phyloP scores from a whole-genome alignment of 2,329 filamentous ascomycete genomes.

The Alternaria gaisen region DNA sequence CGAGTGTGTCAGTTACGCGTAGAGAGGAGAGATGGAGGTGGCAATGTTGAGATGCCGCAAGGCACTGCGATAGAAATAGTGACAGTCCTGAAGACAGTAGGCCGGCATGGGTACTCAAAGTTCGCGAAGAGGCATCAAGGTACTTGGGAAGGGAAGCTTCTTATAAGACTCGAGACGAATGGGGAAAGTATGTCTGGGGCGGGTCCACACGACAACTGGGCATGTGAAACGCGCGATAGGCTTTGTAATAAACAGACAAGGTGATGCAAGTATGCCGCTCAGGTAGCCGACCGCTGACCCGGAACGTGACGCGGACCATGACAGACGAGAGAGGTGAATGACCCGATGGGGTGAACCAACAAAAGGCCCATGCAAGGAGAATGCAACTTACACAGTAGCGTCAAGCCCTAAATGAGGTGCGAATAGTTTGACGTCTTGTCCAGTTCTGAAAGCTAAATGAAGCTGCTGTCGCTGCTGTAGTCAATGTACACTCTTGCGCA shows the following conservation, averaged over 20 bases:
- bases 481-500: conserved; percentile 32
- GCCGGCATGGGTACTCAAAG: conserved; percentile 69
- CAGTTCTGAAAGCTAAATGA: conserved; percentile 12
- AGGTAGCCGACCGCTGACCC: conserved; percentile 42
- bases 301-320: conserved; percentile 43
- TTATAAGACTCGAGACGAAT: conserved; percentile 49
- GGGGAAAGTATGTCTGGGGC: conserved; percentile 37
- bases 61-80: conserved; percentile 92
- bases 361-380: conserved; percentile 29
- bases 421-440: conserved; percentile 15
- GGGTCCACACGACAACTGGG: conserved; percentile 28
- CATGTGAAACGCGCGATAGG: conserved; percentile 48
- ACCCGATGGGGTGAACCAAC: conserved; percentile 31
- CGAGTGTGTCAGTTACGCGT: conserved; percentile 68
- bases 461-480: conserved; percentile 36
- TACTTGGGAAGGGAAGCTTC: conserved; percentile 26
- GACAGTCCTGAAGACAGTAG: conserved; percentile 85
- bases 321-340: conserved; percentile 38
- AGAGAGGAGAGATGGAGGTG: conserved; percentile 79
- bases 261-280: conserved; percentile 32
- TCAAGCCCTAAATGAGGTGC: conserved; percentile 26
- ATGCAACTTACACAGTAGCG: conserved; percentile 44
- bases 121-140: conserved; percentile 23
- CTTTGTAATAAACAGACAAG: conserved; percentile 38
- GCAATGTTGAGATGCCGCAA: conserved; percentile 84